A percentile compares a stretch with the other conserved stretches of the same genome.
These are phyloP conservation scores for Podospora pseudoanserina DNA, from an alignment of 495 filamentous ascomycete species.

Conservation along the genomic window DNA sequence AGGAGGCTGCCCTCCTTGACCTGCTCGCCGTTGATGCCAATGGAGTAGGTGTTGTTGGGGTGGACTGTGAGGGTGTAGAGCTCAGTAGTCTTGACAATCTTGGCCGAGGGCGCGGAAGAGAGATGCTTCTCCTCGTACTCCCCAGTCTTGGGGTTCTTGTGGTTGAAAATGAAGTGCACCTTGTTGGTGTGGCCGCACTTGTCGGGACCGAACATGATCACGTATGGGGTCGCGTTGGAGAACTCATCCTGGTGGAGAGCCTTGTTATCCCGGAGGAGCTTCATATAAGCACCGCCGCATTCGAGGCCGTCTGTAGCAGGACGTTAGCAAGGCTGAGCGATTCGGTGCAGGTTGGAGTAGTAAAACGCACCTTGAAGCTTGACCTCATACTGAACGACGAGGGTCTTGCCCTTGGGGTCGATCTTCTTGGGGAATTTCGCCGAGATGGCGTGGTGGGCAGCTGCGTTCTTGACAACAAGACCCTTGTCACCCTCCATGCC, in stretches of 20 bases:
- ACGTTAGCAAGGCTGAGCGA: neutral
- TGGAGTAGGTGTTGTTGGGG: slow-evolving; percentile 90
- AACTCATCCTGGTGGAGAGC: slow-evolving; percentile 96
- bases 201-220: slow-evolving; percentile 99
- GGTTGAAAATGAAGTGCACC: slow-evolving; percentile 99
- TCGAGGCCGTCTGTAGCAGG: slow-evolving; percentile 73
- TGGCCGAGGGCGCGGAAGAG: slow-evolving; percentile 74
- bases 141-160: slow-evolving; percentile 99
- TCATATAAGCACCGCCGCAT: slow-evolving; percentile 98
- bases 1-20: slow-evolving; percentile 87
- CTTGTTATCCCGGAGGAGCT: slow-evolving; percentile 97
- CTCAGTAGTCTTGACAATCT: slow-evolving; percentile 83
- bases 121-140: slow-evolving; percentile 99
- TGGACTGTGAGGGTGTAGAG: slow-evolving; percentile 96
- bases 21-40: slow-evolving; percentile 81
- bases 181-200: slow-evolving; percentile 99
- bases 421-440: slow-evolving; percentile 97
- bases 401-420: slow-evolving; percentile 91
- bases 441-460: slow-evolving; percentile 98
- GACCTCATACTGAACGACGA: slow-evolving; percentile 99
- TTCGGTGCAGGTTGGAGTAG: neutral
- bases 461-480: slow-evolving; percentile 93
- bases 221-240: slow-evolving; percentile 93
- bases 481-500: slow-evolving; percentile 95
- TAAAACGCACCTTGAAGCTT: slow-evolving; percentile 87